Conservation (phyloP, 805 yeast species). For the Pichia insulana region DNA sequence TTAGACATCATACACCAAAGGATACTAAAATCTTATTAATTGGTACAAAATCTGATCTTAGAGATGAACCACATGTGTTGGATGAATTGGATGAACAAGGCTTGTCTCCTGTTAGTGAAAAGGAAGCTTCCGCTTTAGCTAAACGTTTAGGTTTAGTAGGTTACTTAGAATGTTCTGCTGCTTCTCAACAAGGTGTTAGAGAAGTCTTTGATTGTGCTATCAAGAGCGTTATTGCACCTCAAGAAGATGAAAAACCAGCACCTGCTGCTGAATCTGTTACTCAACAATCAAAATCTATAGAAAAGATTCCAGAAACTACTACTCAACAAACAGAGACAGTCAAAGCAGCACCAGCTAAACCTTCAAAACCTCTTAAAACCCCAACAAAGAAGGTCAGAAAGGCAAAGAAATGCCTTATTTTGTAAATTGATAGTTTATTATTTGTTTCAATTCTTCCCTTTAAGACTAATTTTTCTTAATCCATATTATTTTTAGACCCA, state of each 20-base stretch:
- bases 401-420: constrained; percentile 40
- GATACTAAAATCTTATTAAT: constrained; percentile 62
- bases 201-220: constrained; percentile 81
- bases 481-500: constrained; percentile 4
- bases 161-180: constrained; percentile 85
- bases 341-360: constrained; percentile 1
- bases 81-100: constrained; percentile 58
- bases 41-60: constrained; percentile 83
- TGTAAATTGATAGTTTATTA: constrained; percentile 22
- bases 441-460: neutral
- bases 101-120: constrained; percentile 48
- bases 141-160: constrained; percentile 62
- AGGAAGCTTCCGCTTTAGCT: constrained; percentile 61
- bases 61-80: constrained; percentile 72
- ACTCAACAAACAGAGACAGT: neutral
- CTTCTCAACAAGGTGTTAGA: constrained; percentile 79
- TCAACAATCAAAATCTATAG: neutral
- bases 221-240: constrained; percentile 53
- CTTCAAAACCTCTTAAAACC: constrained; percentile 9
- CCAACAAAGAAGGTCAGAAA: constrained; percentile 28
- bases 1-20: constrained; percentile 72
- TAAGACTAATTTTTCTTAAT: constrained; percentile 5
- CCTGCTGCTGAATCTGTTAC: neutral
- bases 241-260: constrained; percentile 19
- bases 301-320: neutral